Base-by-base conservation (phyloP, 306 rosid species). In the Vigna angularis region DNA sequence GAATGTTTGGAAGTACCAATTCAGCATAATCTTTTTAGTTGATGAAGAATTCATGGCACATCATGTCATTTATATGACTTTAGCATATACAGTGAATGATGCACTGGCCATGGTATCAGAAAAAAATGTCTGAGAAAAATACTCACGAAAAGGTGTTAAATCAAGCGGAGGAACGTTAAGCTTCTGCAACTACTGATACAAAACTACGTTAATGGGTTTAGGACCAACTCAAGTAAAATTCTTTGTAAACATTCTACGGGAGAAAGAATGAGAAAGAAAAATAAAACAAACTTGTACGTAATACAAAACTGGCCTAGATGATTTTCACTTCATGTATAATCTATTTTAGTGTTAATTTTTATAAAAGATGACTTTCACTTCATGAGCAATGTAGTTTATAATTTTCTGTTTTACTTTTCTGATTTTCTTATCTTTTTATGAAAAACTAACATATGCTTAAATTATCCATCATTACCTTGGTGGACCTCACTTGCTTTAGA, bases 401-500 rank as follows among this genome's bases (percentile, higher is more conserved):
- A 6, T 4, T 34, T 34, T 4, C 40, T 34, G 40, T 20, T 20
- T 20, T 20, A 20, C 22, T 20, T 20, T 20, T 4, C 40, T 34
- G 40, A 34, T 34, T 34, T 34, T 5, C 40, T 6, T 34, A 5
- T 34, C 6, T 34, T 34, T 34, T 34, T 34, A 34, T 34, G 5
- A 32, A 36, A 34, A 66, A 9, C 12, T 59, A 20, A 17, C 63
- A 83, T n/a, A 56, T 10, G 5, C 36, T 17, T 18, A 49, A 18
- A 50, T 20, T 3, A 38, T 12, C 16, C 14, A 16, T 63, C 15
- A 16, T 47, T 88, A 93, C 99, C 99, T 84, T 93, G n/a, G 94
- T 91, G 47, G 96, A 91, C 69, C 97, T 87, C 38, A 93, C 98
- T 82, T 86, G 94, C 88, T 93, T 95, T 76, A 95, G 86, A 69